Percentiles rank a stretch among this genome's conserved stretches.
phyloP scores from a whole-genome alignment of 805 yeast species.

The Debaryomyces hansenii region DNA sequence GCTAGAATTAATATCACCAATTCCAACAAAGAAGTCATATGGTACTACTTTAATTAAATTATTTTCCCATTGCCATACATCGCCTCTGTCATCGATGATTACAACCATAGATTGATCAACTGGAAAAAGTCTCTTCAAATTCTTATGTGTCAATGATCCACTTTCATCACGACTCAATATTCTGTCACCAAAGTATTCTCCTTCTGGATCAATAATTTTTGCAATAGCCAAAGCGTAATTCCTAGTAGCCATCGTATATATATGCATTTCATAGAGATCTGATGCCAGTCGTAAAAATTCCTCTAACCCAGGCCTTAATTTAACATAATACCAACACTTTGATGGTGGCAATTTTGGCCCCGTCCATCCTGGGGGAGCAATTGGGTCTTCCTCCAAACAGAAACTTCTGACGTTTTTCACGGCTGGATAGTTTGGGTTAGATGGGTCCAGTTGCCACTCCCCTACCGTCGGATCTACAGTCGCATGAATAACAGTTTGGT shows the following conservation, averaged over 20 bases:
- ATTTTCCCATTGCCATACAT: conserved; percentile 97
- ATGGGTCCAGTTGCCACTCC: conserved; percentile 88
- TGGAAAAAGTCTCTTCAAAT: conserved; percentile 84
- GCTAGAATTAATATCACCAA: conserved; percentile 94
- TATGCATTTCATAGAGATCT: conserved; percentile 80
- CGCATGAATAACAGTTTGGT: conserved; percentile 96
- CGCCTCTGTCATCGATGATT: conserved; percentile 95
- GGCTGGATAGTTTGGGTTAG: conserved; percentile 81
- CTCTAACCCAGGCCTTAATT: conserved; percentile 81
- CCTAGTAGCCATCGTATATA: conserved; percentile 97
- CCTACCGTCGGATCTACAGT: conserved; percentile 97
- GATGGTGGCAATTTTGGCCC: conserved; percentile 62
- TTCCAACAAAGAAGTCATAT: conserved; percentile 93
- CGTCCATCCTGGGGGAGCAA: conserved; percentile 54
- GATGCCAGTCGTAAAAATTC: conserved; percentile 68
- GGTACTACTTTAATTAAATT: conserved; percentile 92
- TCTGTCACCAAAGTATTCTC: conserved; percentile 83
- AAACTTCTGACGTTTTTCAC: conserved; percentile 81
- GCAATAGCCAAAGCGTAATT: conserved; percentile 91
- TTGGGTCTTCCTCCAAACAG: conserved; percentile 72
- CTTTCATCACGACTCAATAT: conserved; percentile 92
- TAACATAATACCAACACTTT: conserved; percentile 87
- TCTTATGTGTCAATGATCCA: conserved; percentile 88
- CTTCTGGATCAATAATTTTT: conserved; percentile 86
- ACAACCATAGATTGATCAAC: conserved; percentile 96